These are phyloP conservation scores for Lumnitzera racemosa DNA, from an alignment of 345 rosid species.

Conservation along the genomic window DNA sequence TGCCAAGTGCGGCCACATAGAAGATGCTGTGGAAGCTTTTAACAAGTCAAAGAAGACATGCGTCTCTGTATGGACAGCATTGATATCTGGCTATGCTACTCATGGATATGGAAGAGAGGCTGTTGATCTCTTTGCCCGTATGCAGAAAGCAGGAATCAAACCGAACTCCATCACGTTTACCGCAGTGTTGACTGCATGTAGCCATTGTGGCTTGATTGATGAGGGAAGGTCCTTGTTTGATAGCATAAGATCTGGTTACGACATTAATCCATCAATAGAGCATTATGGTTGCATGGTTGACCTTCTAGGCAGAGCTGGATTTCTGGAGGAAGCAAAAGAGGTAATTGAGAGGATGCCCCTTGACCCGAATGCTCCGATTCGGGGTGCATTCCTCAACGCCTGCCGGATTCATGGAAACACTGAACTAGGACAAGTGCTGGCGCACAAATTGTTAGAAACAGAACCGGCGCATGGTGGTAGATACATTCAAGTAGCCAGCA, in stretches of 20 bases:
- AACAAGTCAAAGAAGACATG: slow-evolving; percentile 23
- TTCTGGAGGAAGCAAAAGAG: slow-evolving; percentile 40
- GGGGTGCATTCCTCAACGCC: slow-evolving; percentile 66
- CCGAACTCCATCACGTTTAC: slow-evolving; percentile 64
- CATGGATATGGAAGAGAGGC: slow-evolving; percentile 66
- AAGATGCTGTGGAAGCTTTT: slow-evolving; percentile 45
- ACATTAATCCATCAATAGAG: slow-evolving; percentile 50
- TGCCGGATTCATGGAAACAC: slow-evolving; percentile 43
- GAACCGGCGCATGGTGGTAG: slow-evolving; percentile 56
- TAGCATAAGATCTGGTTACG: slow-evolving; percentile 35
- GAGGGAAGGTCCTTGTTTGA: slow-evolving; percentile 48
- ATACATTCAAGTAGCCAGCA: slow-evolving; percentile 48
- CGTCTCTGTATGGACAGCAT: slow-evolving; percentile 56
- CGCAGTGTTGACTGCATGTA: slow-evolving; percentile 63
- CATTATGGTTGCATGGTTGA: slow-evolving; percentile 84
- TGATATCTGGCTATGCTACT: slow-evolving; percentile 54
- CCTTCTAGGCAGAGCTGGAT: slow-evolving; percentile 68
- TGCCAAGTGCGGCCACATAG: slow-evolving; percentile 60
- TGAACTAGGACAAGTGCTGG: slow-evolving; percentile 50
- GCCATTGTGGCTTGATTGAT: slow-evolving; percentile 50
- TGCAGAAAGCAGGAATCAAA: slow-evolving; percentile 49
- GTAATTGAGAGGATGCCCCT: slow-evolving; percentile 48
- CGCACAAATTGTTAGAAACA: slow-evolving; percentile 32
- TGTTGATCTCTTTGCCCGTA: slow-evolving; percentile 33
- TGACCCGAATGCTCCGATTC: slow-evolving; percentile 51